A percentile compares a stretch with the other conserved stretches of the same genome.
These are phyloP conservation scores for Ballota nigra DNA, from an alignment of 257 asterid species.

Conservation along the genomic window DNA sequence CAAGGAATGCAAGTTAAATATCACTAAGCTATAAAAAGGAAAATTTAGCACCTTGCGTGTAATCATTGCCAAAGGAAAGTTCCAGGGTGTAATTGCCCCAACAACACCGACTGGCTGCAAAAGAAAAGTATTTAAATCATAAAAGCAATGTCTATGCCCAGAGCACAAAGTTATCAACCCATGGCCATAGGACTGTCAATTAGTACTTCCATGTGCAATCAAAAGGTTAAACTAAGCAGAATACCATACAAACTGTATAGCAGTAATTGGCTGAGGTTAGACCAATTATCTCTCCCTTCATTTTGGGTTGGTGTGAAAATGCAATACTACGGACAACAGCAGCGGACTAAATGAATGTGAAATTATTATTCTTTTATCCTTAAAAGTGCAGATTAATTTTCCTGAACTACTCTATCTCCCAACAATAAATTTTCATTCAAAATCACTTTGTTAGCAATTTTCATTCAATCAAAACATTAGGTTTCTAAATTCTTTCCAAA, in stretches of 20 bases:
- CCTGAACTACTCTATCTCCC: not conserved
- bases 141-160: conserved; percentile 2
- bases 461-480: not conserved
- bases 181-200: not conserved
- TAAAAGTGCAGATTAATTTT: not conserved
- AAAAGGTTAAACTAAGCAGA: not conserved
- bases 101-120: conserved; percentile 98
- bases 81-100: conserved; percentile 97
- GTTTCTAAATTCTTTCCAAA: conserved; percentile 5
- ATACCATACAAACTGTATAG: not conserved
- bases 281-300: conserved; percentile 1
- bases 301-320: not conserved
- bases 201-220: conserved; percentile 8
- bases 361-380: not conserved
- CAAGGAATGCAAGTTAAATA: conserved; percentile 3
- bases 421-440: not conserved
- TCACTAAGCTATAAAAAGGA: not conserved
- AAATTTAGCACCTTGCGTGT: conserved; percentile 71
- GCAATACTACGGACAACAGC: not conserved
- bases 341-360: conserved; percentile 6
- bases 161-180: conserved; percentile 7
- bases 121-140: conserved; percentile 21
- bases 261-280: not conserved
- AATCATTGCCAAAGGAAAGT: conserved; percentile 97
- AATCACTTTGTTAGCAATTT: not conserved